Evolutionary conservation across 495 filamentous ascomycete species (phyloP).

Genomic region (Friedmanniomyces simplex): DNA sequence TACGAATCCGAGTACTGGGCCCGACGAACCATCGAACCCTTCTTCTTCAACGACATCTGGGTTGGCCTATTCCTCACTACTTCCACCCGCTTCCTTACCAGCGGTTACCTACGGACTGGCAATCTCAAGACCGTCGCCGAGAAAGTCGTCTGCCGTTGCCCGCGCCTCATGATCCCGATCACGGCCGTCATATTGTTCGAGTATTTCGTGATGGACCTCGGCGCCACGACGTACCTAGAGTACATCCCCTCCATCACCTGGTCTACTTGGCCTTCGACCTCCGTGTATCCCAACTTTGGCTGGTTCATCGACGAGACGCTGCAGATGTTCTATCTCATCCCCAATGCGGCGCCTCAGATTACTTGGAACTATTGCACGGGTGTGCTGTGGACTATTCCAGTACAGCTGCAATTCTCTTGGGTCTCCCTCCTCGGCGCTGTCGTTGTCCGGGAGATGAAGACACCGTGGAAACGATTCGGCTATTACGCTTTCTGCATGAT

Average conservation of each 20-base stretch:
- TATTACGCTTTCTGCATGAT: slow-evolving; percentile 33
- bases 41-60: slow-evolving; percentile 34
- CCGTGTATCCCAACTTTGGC: slow-evolving; percentile 26
- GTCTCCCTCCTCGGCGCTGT: slow-evolving; percentile 29
- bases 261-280: slow-evolving; percentile 36
- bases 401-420: slow-evolving; percentile 35
- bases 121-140: slow-evolving; percentile 32
- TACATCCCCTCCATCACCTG: slow-evolving; percentile 35
- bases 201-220: slow-evolving; percentile 37
- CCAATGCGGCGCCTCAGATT: slow-evolving; percentile 36
- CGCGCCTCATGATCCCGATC: slow-evolving; percentile 34
- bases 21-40: slow-evolving; percentile 28
- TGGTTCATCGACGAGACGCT: slow-evolving; percentile 31
- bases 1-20: slow-evolving; percentile 32
- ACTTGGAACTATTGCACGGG: slow-evolving; percentile 38
- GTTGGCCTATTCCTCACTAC: slow-evolving; percentile 36
- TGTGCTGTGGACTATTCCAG: slow-evolving; percentile 37
- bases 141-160: slow-evolving; percentile 30
- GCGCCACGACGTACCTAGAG: slow-evolving; percentile 32
- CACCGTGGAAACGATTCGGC: slow-evolving; percentile 35
- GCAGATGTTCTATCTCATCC: slow-evolving; percentile 35
- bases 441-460: slow-evolving; percentile 35
- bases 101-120: slow-evolving; percentile 30
- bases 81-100: slow-evolving; percentile 34
- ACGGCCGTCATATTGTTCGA: slow-evolving; percentile 30